phyloP scores from a whole-genome alignment of 106 monocot genomes.

The Platanthera guangdongensis region DNA sequence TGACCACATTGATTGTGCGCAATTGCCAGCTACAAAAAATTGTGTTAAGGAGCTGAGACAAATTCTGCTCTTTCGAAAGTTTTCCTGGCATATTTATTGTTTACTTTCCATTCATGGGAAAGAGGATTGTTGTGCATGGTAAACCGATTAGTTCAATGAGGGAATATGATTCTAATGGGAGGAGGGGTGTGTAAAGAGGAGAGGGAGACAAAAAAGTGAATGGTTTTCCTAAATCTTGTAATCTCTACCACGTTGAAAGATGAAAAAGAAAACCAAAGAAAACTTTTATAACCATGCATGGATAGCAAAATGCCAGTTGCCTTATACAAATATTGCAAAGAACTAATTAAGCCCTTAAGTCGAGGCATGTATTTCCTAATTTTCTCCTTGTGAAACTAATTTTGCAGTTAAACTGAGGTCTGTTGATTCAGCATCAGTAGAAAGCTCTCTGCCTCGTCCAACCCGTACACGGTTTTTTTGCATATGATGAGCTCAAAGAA shows the following conservation, averaged over 20 bases:
- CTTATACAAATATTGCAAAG: background rate
- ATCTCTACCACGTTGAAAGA: background rate
- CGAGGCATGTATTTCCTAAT: background rate
- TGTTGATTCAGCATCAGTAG: constrained; percentile 40
- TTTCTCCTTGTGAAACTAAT: background rate
- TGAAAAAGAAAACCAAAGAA: background rate
- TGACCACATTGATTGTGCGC: no score
- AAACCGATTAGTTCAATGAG: background rate
- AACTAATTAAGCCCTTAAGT: background rate
- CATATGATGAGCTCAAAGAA: constrained; percentile 92
- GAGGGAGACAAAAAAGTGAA: background rate
- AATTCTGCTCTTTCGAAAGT: background rate
- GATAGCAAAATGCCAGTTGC: background rate
- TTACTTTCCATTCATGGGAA: background rate
- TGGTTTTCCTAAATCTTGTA: background rate
- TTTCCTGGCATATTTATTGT: background rate
- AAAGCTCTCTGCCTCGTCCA: constrained; percentile 64
- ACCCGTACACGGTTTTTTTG: constrained; percentile 67
- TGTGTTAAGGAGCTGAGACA: no score
- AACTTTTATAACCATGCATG: background rate
- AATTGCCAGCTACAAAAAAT: no score
- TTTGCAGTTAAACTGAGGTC: constrained; percentile 48
- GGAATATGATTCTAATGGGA: background rate
- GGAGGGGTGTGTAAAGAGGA: background rate
- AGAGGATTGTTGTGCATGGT: background rate